Conservation (phyloP, 345 rosid species). For the Eucalyptus fibrosa region DNA sequence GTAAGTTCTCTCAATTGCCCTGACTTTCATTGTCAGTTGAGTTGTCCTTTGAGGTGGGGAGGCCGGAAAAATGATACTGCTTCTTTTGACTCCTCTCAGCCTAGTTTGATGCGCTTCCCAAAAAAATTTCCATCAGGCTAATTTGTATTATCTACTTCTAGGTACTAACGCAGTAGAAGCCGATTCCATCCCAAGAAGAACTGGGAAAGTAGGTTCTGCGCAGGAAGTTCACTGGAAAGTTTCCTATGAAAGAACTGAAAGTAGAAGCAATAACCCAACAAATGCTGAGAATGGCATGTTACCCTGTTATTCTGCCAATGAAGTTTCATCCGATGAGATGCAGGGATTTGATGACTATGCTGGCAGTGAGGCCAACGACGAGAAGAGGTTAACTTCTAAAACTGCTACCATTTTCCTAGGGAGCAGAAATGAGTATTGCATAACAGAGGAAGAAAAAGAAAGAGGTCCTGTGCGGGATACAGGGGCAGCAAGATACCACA, state of each 20-base stretch:
- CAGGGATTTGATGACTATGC: not conserved
- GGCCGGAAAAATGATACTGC: constrained; percentile 17
- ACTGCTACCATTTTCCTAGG: not conserved
- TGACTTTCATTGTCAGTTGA: constrained; percentile 18
- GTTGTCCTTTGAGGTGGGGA: constrained; percentile 18
- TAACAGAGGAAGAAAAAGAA: constrained; percentile 6
- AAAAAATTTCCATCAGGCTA: not conserved
- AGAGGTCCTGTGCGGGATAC: not conserved
- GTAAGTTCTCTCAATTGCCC: constrained; percentile 1
- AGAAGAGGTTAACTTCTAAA: not conserved
- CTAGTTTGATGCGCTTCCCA: not conserved
- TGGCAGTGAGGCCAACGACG: not conserved
- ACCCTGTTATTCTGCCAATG: not conserved
- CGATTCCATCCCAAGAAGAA: not conserved
- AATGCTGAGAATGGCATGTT: not conserved
- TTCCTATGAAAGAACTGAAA: not conserved
- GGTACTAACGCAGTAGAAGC: not conserved
- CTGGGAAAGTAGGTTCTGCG: constrained; percentile 1
- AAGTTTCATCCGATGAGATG: not conserved
- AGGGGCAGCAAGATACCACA: constrained; percentile 4
- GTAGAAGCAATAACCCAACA: not conserved
- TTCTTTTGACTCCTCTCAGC: constrained; percentile 3
- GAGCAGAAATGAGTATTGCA: not conserved
- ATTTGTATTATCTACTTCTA: not conserved
- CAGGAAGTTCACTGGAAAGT: constrained; percentile 5